Base-by-base conservation (phyloP, 768 basidiomycete species). In the Agaricus sinodeliciosus region DNA sequence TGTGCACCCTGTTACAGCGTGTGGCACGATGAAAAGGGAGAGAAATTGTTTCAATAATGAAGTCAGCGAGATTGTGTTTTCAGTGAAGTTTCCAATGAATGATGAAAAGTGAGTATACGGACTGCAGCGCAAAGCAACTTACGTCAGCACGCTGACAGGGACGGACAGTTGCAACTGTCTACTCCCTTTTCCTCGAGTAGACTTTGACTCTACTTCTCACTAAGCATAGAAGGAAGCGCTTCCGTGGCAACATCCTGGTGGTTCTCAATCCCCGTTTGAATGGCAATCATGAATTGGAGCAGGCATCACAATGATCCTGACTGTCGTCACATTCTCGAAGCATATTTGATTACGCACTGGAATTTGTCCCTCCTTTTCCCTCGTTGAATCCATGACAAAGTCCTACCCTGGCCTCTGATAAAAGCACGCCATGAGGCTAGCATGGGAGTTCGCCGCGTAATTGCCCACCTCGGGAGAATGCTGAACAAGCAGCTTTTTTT, bases 221-320 rank as follows among this genome's bases (percentile, higher is more conserved):
- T 1, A n/a, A n/a, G n/a, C n/a, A 91, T 62, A 91, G 91, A 89
- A 76, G 89, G 51, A 89, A 87, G 67, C 72, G 89, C 9, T 88
- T 91, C 60, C 69, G 88, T 59, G 88, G 89, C 18, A 90, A 90
- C 58, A 80, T 75, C 42, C 73, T 77, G n/a, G n/a, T 40, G 79
- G 82, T 9, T 71, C 78, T 36, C 73, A 77, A 28, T 78, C 74
- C 58, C 72, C 76, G 59, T 75, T 67, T 57, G 12, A 64, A 57
- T 48, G 57, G 65, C 16, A 51, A 55, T 40, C 57, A 57, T 18
- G 45, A 51, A 34, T 9, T 48, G 31, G 16, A 43, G 46, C 26
- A 44, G 26, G 11, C 55, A 16, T 46, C 49, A 41, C 28, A 27
- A 40, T 53, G 31, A 48, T 18, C 9, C 6, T 27, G 18, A 12